These are phyloP conservation scores for Zymoseptoria passerinii DNA, from an alignment of 2,329 filamentous ascomycete species.

Conservation along the genomic window DNA sequence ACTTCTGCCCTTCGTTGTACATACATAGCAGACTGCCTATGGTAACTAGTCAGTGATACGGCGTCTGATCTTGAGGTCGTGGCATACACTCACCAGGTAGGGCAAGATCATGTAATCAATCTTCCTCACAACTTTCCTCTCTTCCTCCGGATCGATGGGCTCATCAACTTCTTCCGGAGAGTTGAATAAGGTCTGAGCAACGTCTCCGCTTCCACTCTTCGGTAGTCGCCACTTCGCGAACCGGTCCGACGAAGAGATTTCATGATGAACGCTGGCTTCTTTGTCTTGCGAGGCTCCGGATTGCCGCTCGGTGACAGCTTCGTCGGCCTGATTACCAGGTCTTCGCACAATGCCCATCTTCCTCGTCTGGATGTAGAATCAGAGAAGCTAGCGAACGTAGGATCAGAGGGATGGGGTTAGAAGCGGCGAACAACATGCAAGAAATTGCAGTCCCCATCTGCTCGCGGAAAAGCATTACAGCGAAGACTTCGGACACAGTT, in stretches of 20 bases:
- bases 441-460: background rate
- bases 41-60: background rate
- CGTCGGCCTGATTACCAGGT: background rate
- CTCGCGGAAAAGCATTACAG: background rate
- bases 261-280: slow-evolving; percentile 7
- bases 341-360: background rate
- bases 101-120: slow-evolving; percentile 54
- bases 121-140: slow-evolving; percentile 44
- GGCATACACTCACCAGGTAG: slow-evolving; percentile 21
- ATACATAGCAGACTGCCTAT: slow-evolving; percentile 27
- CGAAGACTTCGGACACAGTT: background rate
- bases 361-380: background rate
- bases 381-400: background rate
- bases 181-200: slow-evolving; percentile 44
- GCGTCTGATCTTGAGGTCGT: background rate
- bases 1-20: background rate
- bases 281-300: slow-evolving; percentile 3
- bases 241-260: slow-evolving; percentile 5
- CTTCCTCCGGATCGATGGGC: slow-evolving; percentile 41
- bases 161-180: slow-evolving; percentile 36
- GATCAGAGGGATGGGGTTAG: too few relatives aligned
- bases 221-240: slow-evolving; percentile 22
- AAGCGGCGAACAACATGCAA: background rate
- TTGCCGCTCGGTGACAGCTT: background rate
- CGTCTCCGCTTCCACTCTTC: slow-evolving; percentile 33